Evolutionary conservation across 176 grass and related monocot genomes (phyloP), one percentile per base, ranked within the genome.

Genomic region (Avena sativa): DNA sequence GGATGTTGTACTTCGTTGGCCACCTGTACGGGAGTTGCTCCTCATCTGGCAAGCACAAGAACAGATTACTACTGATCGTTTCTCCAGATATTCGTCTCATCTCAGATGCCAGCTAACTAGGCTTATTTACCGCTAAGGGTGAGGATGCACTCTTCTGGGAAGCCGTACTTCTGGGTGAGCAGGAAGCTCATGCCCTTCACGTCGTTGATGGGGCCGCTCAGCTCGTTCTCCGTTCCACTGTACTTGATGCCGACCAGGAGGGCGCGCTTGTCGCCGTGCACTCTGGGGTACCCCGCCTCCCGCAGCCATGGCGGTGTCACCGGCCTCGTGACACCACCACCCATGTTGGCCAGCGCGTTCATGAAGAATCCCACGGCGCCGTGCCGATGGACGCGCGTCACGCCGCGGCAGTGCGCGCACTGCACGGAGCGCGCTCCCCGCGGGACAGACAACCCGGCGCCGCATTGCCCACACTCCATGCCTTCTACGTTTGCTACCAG

Each of bases 171-270:
- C 55, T 91, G 76, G 49, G 80, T 71, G 76, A 98, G 93, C 38
- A 98, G 71, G 25, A 94, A 89, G 51, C 74, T 55, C 86, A 98
- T 89, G 90, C 86, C 91, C 71, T 91, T 91, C 61, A 92, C 93
- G 80, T 98, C 93, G 81, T 93, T 92, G 71, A 95, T 30, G 55
- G 96, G 91, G 34, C 91, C 90, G 56, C 84, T 70, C 1, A 94
- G 91, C 81, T 92, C 63, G 10, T 28, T 40, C 1, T 64, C 60
- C 51, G 20, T 85, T 43, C 46, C 56, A 13, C 26, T n/a, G 85
- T 98, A 98, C 76, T 65, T 88, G 86, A 98, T 84, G 49, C 95
- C 95, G 84, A 98, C 59, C 9, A 98, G 87, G 48, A 98, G 78
- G 12, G 96, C 96, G 70, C 90, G 93, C 86, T 98, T 95, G 25